Evolutionary conservation across 2,329 filamentous ascomycete genomes (phyloP).

Genomic region (Tolypocladium ophioglossoides): DNA sequence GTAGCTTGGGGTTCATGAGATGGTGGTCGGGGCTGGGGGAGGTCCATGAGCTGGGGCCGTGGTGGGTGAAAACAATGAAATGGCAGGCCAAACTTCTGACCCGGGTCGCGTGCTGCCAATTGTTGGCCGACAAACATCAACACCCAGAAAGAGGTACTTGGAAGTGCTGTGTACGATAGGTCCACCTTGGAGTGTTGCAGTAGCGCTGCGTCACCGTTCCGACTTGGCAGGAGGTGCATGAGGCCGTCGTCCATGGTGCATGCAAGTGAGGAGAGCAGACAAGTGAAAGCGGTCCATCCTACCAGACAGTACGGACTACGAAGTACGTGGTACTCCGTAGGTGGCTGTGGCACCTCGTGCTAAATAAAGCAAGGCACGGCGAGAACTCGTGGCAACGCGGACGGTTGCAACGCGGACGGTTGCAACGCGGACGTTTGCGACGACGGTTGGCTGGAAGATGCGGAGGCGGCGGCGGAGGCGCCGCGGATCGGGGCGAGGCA

Average conservation of each 20-base stretch:
- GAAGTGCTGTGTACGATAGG: not conserved
- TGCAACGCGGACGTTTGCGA: too few relatives aligned
- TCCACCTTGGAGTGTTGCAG: not conserved
- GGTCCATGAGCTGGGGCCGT: not conserved
- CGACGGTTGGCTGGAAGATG: not conserved
- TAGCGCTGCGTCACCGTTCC: not conserved
- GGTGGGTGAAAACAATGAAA: not conserved
- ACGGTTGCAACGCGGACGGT: too few relatives aligned
- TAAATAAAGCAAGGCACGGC: not conserved
- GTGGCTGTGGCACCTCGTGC: not conserved
- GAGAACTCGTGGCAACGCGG: not conserved
- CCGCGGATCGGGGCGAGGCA: too few relatives aligned
- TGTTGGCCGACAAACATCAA: not conserved
- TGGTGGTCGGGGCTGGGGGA: not conserved
- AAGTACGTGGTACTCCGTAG: too few relatives aligned
- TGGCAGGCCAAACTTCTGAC: not conserved
- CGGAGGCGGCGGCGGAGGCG: not conserved
- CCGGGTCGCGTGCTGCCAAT: not conserved
- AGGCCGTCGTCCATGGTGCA: not conserved
- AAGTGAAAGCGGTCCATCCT: not conserved
- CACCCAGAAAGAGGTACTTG: not conserved
- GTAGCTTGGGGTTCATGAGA: too few relatives aligned
- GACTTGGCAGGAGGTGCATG: not conserved
- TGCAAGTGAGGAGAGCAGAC: not conserved
- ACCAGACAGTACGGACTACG: not conserved